phyloP scores from a whole-genome alignment of 352 stramenopile genomes.

The Globisporangium lucens region DNA sequence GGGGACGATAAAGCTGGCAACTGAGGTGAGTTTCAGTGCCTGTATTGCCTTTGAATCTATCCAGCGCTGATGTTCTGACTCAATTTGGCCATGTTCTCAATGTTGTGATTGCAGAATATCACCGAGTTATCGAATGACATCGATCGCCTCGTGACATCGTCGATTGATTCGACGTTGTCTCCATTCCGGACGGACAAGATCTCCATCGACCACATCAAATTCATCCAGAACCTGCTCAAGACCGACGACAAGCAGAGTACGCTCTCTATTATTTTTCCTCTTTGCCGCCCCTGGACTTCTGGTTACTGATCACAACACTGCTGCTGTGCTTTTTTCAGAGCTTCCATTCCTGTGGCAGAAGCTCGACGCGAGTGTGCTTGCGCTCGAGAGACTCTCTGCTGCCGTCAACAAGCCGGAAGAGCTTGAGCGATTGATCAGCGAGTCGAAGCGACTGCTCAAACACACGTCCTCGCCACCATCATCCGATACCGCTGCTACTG shows the following conservation, averaged over 20 bases:
- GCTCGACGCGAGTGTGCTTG: constrained; percentile 45
- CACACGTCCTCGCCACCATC: constrained; percentile 12
- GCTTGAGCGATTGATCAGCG: constrained; percentile 45
- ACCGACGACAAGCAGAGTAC: constrained; percentile 34
- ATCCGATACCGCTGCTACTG: background rate
- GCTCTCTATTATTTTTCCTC: background rate
- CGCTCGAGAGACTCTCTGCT: constrained; percentile 43
- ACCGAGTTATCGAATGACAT: constrained; percentile 47
- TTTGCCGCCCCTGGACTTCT: too few relatives aligned
- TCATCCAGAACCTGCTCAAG: constrained; percentile 56
- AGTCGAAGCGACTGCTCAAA: constrained; percentile 49
- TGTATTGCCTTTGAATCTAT: too few relatives aligned
- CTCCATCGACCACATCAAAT: constrained; percentile 44
- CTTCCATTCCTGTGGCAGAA: constrained; percentile 55
- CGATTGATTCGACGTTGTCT: constrained; percentile 48
- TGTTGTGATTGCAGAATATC: constrained; percentile 32
- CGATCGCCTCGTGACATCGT: constrained; percentile 44
- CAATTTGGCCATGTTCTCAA: background rate
- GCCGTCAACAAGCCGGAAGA: constrained; percentile 57
- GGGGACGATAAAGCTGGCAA: constrained; percentile 26
- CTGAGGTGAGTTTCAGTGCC: constrained; percentile 15
- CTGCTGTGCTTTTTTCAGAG: background rate
- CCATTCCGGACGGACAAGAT: constrained; percentile 59
- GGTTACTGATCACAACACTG: background rate
- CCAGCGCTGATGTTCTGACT: background rate